Evolutionary conservation across 345 rosid genomes (phyloP).

Genomic region (Combretum micranthum): DNA sequence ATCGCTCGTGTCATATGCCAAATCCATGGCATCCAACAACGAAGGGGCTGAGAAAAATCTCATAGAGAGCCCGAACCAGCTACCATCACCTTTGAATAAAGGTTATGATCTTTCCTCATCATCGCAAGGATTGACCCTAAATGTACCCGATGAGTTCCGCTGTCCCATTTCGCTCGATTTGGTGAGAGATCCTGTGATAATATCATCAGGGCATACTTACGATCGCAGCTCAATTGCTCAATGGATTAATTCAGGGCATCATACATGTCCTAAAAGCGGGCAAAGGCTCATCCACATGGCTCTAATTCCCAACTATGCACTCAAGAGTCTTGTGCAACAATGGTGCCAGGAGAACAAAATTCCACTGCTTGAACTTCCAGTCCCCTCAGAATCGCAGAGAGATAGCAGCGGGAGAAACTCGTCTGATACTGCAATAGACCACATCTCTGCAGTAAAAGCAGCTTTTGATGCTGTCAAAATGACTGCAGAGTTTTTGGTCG

Average conservation of each 20-base stretch:
- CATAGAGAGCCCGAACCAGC: slow-evolving; percentile 20
- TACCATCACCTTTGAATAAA: slow-evolving; percentile 7
- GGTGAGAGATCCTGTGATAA: slow-evolving; percentile 64
- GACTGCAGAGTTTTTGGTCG: slow-evolving; percentile 69
- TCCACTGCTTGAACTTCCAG: slow-evolving; percentile 26
- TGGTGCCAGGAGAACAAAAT: slow-evolving; percentile 66
- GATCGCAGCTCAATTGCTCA: slow-evolving; percentile 54
- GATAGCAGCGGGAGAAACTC: slow-evolving; percentile 20
- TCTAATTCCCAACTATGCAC: slow-evolving; percentile 55
- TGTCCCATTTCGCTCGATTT: slow-evolving; percentile 64
- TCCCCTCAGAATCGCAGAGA: slow-evolving; percentile 22
- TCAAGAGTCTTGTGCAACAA: slow-evolving; percentile 50
- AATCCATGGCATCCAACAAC: slow-evolving; percentile 26
- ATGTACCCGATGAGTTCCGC: slow-evolving; percentile 51
- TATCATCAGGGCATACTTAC: slow-evolving; percentile 60
- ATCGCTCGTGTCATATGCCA: slow-evolving; percentile 41
- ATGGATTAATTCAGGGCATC: slow-evolving; percentile 69
- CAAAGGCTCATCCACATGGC: slow-evolving; percentile 63
- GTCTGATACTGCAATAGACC: slow-evolving; percentile 31
- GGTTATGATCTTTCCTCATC: slow-evolving; percentile 28
- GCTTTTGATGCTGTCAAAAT: slow-evolving; percentile 46
- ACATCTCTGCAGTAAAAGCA: slow-evolving; percentile 42
- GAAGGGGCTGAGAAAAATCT: slow-evolving; percentile 20
- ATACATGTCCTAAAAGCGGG: slow-evolving; percentile 60
- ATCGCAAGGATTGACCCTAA: slow-evolving; percentile 20